A percentile compares a stretch with the other conserved stretches of the same genome.
Evolutionary conservation across 345 rosid species (phyloP).

Genomic region (Citrus unshiu): DNA sequence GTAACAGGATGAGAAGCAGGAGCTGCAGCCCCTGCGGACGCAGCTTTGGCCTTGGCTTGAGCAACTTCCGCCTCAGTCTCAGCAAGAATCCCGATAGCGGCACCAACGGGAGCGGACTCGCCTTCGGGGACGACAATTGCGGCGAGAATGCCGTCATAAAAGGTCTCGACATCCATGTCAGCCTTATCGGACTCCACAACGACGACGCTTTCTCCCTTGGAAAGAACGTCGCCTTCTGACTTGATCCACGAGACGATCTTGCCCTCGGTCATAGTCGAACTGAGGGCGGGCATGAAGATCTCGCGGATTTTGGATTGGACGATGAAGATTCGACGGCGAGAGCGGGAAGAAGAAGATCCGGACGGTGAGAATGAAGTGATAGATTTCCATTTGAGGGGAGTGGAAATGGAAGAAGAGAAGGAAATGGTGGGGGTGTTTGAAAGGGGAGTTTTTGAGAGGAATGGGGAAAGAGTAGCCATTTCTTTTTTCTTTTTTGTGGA

Average conservation of each 20-base stretch:
- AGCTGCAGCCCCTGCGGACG: conserved; percentile 36
- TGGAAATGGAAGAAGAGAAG: conserved; percentile 35
- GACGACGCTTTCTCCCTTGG: conserved; percentile 92
- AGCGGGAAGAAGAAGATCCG: conserved; percentile 8
- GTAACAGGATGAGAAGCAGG: conserved; percentile 53
- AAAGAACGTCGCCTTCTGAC: conserved; percentile 86
- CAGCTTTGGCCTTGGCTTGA: conserved; percentile 77
- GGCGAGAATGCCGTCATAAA: conserved; percentile 90
- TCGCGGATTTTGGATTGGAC: conserved; percentile 88
- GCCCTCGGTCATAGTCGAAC: conserved; percentile 99
- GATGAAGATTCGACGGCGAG: conserved; percentile 23
- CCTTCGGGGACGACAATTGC: conserved; percentile 95
- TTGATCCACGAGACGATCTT: conserved; percentile 96
- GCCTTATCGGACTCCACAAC: conserved; percentile 98
- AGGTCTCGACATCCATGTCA: conserved; percentile 96
- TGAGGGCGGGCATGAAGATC: conserved; percentile 98
- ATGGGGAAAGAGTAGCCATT: conserved; percentile 45
- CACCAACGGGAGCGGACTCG: conserved; percentile 83
- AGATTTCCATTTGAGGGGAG: conserved; percentile 31
- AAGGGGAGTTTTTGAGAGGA: conserved; percentile 17
- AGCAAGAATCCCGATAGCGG: conserved; percentile 81
- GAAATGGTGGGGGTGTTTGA: conserved; percentile 9
- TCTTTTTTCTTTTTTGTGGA: conserved; percentile 3
- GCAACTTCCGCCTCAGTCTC: conserved; percentile 86
- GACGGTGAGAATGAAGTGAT: conserved; percentile 26